Conservation (phyloP, 208 protist genomes). For the Acanthamoeba castellanii region DNA sequence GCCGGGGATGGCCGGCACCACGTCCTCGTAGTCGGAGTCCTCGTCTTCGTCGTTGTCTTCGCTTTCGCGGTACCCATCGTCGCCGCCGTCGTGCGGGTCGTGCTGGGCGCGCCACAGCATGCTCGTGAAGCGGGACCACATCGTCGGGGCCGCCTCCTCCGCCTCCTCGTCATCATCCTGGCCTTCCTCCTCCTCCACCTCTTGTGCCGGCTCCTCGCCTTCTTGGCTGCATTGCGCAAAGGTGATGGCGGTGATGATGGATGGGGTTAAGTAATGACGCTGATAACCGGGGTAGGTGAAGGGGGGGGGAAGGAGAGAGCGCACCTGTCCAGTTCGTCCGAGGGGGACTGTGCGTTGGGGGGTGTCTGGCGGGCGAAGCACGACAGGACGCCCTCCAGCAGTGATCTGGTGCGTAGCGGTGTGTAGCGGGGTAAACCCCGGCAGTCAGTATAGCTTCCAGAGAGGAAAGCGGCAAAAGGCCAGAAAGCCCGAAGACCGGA, state of each 20-base stretch:
- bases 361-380: slow-evolving; percentile 16
- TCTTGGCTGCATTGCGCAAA: not conserved
- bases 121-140: slow-evolving; percentile 53
- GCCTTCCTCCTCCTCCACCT: not conserved
- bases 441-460: not conserved
- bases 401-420: not conserved
- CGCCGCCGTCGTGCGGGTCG: too few species aligned
- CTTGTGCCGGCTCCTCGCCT: not conserved
- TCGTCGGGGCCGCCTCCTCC: not conserved
- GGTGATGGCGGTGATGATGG: too few species aligned
- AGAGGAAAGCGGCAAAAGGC: not conserved
- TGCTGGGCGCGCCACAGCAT: slow-evolving; percentile 39
- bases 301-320: too few species aligned
- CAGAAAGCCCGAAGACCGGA: too few species aligned
- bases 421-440: not conserved
- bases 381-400: slow-evolving; percentile 46
- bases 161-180: not conserved
- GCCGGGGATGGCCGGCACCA: not conserved
- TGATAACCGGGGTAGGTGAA: too few species aligned
- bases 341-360: not conserved
- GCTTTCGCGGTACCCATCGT: too few species aligned
- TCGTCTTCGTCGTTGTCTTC: too few species aligned
- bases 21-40: not conserved
- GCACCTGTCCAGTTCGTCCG: too few species aligned
- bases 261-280: too few species aligned